phyloP scores from a whole-genome alignment of 2,329 filamentous ascomycete species.

The Stagonosporopsis cucurbitacearum region DNA sequence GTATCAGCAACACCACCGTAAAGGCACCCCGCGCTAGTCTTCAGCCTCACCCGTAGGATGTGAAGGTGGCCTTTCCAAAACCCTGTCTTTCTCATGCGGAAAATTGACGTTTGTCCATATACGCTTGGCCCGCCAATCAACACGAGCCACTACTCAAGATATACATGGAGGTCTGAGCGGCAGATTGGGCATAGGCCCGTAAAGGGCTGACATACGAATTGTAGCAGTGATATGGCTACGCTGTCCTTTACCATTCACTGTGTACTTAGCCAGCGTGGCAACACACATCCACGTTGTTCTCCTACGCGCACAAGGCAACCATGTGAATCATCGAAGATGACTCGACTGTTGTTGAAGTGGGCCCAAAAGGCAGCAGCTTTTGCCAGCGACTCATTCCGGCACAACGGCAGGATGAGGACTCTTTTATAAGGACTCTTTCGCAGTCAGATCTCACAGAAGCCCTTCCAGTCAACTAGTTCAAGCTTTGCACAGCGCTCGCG shows the following conservation, averaged over 20 bases:
- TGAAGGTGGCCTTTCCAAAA: slow-evolving; percentile 13
- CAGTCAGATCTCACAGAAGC: background rate
- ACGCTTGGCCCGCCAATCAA: slow-evolving; percentile 9
- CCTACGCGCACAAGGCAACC: background rate
- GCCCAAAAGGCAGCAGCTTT: background rate
- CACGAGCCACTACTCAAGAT: background rate
- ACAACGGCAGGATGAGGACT: background rate
- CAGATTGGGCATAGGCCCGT: background rate
- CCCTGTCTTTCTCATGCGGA: slow-evolving; percentile 9
- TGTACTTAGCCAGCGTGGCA: background rate
- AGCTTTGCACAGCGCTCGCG: background rate
- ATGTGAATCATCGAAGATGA: background rate
- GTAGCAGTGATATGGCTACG: background rate
- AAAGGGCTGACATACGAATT: background rate
- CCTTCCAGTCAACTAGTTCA: too few relatives aligned
- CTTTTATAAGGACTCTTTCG: background rate
- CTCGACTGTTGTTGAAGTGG: background rate
- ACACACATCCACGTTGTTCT: background rate
- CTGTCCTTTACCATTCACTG: background rate
- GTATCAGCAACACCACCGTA: background rate
- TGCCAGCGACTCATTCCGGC: background rate
- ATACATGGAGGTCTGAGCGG: background rate
- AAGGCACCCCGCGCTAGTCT: slow-evolving; percentile 5
- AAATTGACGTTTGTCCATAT: slow-evolving; percentile 3
- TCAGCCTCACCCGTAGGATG: slow-evolving; percentile 20